These are phyloP conservation scores for Sonneratia alba DNA, from an alignment of 345 rosid genomes.

Conservation along the genomic window DNA sequence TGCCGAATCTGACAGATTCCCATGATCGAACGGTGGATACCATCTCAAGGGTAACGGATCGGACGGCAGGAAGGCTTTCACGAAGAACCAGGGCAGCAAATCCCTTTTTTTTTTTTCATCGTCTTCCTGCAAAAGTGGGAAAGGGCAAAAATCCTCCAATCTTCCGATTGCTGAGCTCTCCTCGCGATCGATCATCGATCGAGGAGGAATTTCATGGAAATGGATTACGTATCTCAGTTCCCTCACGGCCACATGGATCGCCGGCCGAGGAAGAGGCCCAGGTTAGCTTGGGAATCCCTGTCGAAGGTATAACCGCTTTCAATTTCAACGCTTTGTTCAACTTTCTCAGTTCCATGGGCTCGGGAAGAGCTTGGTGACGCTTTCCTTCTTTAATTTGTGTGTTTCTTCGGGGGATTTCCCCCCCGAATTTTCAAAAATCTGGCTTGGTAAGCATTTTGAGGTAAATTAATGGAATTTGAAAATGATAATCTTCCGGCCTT, in stretches of 20 bases:
- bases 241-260: constrained; percentile 46
- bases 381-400: background rate
- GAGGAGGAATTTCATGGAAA: constrained; percentile 22
- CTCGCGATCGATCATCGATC: constrained; percentile 9
- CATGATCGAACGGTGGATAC: constrained; percentile 8
- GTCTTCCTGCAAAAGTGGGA: background rate
- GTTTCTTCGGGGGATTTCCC: background rate
- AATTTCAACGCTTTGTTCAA: background rate
- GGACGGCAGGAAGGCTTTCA: constrained; percentile 10
- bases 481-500: background rate
- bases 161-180: constrained; percentile 7
- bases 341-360: background rate
- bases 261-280: constrained; percentile 53
- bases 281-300: constrained; percentile 52
- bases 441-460: background rate
- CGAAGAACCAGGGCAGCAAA: constrained; percentile 11
- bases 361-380: background rate
- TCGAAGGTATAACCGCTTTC: constrained; percentile 31
- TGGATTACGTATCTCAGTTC: constrained; percentile 42
- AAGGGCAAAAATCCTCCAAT: background rate
- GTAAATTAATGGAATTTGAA: background rate
- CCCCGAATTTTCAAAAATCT: background rate
- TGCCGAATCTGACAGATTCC: background rate
- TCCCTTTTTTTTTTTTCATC: background rate
- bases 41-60: constrained; percentile 4